Base-by-base conservation (phyloP, 306 rosid genomes). In the Casuarina cunninghamiana region DNA sequence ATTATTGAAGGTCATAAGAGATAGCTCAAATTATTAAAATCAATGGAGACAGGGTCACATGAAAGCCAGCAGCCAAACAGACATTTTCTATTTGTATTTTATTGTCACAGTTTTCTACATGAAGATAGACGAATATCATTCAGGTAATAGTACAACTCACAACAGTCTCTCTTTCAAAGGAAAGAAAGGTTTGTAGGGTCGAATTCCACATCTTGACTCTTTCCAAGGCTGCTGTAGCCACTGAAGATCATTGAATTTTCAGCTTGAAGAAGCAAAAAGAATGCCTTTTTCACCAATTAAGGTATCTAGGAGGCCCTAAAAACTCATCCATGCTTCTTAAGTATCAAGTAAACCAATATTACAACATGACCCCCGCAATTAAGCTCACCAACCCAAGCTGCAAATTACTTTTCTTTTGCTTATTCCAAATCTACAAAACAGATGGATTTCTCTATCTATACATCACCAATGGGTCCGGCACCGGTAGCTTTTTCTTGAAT, bases 261-360 rank as follows among this genome's bases (percentile, higher is more conserved):
- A 77, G 49, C 66, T 71, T 80, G 48, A 46, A 77, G 48, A 21
- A 83, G 83, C 90, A 84, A 88, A 63, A 72, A 79, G 19, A 80
- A 2, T 41, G 79, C 81, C 75, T 76, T 2, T 19, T 37, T n/a
- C 50, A 83, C 66, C 69, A 58, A 72, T 79, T 73, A 68, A 72
- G 43, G 67, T 74, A 72, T 68, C 54, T 71, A 58, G 57, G 72
- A 68, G 51, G 79, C 81, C 84, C 89, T 73, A 83, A 81, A 79
- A 88, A 86, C 53, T 85, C 65, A 85, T 78, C 84, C 66, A 84
- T 74, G 74, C 80, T 73, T 79, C 83, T 88, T 85, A 79, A 54
- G 74, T 83, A 87, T 87, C 84, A 83, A 85, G 83, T 61, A 84
- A 80, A 76, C 82, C 77, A 87, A 80, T 73, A 77, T 78, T 79